phyloP scores from a whole-genome alignment of 176 grass and related monocot species.

The Otatea glauca region DNA sequence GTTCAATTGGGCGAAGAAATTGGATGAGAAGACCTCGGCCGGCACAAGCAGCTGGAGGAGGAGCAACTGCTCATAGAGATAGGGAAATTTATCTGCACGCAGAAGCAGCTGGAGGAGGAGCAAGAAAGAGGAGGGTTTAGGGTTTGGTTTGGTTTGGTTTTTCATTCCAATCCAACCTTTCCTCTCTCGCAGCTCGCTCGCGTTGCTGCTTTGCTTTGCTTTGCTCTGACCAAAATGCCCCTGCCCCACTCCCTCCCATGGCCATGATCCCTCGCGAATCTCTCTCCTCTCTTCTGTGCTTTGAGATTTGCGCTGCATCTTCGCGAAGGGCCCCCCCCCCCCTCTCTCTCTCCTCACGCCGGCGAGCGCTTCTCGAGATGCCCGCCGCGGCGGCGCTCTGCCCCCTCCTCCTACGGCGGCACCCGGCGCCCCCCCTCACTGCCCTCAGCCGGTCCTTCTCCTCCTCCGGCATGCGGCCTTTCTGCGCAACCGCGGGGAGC shows the following conservation, averaged over 20 bases:
- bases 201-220: not conserved
- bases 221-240: conserved; percentile 31
- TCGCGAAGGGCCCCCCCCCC: too few species aligned
- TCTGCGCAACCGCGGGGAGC: conserved; percentile 18
- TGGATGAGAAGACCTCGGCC: too few species aligned
- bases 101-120: too few species aligned
- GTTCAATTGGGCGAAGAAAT: too few species aligned
- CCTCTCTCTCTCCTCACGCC: not conserved
- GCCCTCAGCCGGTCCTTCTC: not conserved
- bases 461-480: not conserved
- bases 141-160: not conserved
- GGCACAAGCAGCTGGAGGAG: too few species aligned
- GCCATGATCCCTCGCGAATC: not conserved
- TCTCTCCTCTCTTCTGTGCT: not conserved
- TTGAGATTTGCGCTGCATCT: conserved; percentile 26
- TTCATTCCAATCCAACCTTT: not conserved
- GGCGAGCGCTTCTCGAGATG: conserved; percentile 38
- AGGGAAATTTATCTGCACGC: too few species aligned
- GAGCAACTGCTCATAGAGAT: too few species aligned
- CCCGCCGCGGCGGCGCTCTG: conserved; percentile 17
- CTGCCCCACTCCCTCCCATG: not conserved
- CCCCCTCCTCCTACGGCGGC: conserved; percentile 24
- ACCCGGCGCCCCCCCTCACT: conserved; percentile 15
- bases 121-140: too few species aligned
- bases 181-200: not conserved